phyloP scores from a whole-genome alignment of 202 grass and related monocot genomes.

The Setaria viridis region DNA sequence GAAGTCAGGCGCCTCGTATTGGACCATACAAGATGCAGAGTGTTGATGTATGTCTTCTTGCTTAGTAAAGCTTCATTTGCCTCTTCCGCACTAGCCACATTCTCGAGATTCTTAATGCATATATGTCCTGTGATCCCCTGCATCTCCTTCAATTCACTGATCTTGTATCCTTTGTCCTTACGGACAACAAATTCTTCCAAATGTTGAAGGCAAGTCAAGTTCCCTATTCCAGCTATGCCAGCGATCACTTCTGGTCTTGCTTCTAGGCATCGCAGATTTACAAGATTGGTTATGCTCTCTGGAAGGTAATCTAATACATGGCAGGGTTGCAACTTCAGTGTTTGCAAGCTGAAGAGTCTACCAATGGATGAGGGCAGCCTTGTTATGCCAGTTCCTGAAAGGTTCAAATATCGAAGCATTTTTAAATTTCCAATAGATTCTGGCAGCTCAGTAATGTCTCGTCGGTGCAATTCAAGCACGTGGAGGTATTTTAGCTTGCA shows the following conservation, averaged over 20 bases:
- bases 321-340: constrained; percentile 62
- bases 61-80: constrained; percentile 57
- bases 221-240: constrained; percentile 60
- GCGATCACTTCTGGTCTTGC: constrained; percentile 58
- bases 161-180: constrained; percentile 65
- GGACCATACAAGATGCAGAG: constrained; percentile 66
- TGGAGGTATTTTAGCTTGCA: constrained; percentile 58
- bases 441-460: constrained; percentile 67
- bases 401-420: constrained; percentile 78
- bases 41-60: constrained; percentile 50
- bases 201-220: constrained; percentile 63
- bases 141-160: constrained; percentile 72
- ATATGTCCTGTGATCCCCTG: constrained; percentile 55
- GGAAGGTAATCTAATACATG: constrained; percentile 49
- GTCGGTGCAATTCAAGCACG: constrained; percentile 61
- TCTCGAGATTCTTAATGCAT: constrained; percentile 64
- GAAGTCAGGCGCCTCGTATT: constrained; percentile 28
- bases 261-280: constrained; percentile 69
- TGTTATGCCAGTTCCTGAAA: constrained; percentile 55
- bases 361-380: constrained; percentile 60
- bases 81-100: constrained; percentile 57
- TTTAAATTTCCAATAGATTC: constrained; percentile 74
- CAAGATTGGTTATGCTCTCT: constrained; percentile 63
- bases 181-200: constrained; percentile 70
- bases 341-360: constrained; percentile 68